Evolutionary conservation across 345 rosid genomes (phyloP).

Genomic region (Adansonia digitata): DNA sequence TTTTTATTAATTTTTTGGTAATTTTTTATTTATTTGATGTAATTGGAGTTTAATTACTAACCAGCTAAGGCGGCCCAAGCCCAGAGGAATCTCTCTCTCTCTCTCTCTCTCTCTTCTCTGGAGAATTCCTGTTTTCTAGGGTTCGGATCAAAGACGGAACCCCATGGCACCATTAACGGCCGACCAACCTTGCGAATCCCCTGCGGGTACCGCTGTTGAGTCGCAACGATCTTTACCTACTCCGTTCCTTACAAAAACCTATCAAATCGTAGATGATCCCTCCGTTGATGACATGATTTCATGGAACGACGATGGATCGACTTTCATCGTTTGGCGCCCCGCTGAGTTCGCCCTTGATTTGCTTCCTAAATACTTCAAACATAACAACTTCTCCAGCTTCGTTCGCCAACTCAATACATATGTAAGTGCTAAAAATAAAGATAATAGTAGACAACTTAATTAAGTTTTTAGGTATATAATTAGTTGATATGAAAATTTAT

Average conservation of each 20-base stretch:
- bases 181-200: conserved; percentile 63
- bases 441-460: not conserved
- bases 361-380: conserved; percentile 88
- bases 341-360: conserved; percentile 93
- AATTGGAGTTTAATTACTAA: conserved; percentile 1
- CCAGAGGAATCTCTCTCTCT: conserved; percentile 4
- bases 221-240: conserved; percentile 80
- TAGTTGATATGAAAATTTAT: not conserved
- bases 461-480: not conserved
- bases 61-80: not conserved
- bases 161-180: conserved; percentile 52
- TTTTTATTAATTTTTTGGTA: not conserved
- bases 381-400: conserved; percentile 88
- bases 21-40: conserved; percentile 12
- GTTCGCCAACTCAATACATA: conserved; percentile 96
- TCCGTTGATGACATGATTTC: conserved; percentile 68
- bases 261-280: conserved; percentile 81
- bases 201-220: conserved; percentile 40
- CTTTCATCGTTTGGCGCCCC: conserved; percentile 86
- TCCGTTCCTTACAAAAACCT: conserved; percentile 84
- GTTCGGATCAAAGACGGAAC: conserved; percentile 15
- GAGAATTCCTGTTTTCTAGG: conserved; percentile 10
- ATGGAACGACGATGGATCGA: conserved; percentile 86
- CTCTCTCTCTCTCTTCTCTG: too few species aligned
- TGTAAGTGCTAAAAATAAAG: conserved; percentile 36